Percentiles rank a stretch among this genome's conserved stretches.
Evolutionary conservation across 2,329 filamentous ascomycete genomes (phyloP).

Genomic region (Fusarium beomiforme): DNA sequence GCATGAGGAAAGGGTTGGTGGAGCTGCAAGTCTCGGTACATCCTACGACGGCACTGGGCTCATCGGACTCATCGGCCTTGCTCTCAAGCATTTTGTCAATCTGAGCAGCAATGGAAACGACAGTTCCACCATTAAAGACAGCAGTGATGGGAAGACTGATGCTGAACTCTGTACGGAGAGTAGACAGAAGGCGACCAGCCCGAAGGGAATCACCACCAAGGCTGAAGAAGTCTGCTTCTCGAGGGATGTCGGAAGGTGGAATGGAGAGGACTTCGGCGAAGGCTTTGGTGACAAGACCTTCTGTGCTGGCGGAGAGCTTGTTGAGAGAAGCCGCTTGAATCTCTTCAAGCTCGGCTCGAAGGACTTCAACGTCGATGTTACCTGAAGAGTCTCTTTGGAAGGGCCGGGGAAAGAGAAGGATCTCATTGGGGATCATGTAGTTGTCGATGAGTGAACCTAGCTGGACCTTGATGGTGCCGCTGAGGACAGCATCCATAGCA

Average conservation of each 20-base stretch:
- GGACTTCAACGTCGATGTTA: background rate
- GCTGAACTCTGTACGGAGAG: background rate
- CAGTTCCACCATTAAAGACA: background rate
- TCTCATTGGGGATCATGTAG: background rate
- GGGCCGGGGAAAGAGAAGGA: background rate
- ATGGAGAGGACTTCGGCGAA: background rate
- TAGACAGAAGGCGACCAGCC: background rate
- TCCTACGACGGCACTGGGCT: background rate
- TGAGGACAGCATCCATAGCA: rapidly evolving
- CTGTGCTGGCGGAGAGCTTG: background rate
- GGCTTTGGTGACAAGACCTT: background rate
- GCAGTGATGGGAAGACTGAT: background rate
- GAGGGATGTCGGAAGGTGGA: background rate
- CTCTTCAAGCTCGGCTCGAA: background rate
- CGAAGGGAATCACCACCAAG: background rate
- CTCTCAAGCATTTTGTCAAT: background rate
- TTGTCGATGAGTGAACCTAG: background rate
- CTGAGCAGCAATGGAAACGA: background rate
- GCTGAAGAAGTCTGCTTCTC: background rate
- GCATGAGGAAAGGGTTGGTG: background rate
- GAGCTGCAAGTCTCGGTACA: slow-evolving; percentile 5
- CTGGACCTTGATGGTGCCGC: background rate
- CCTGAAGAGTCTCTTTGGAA: background rate
- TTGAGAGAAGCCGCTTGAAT: background rate
- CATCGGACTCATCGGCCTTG: background rate